Base-by-base conservation (phyloP, 257 asterid genomes). In the Ophiorrhiza pumila region DNA sequence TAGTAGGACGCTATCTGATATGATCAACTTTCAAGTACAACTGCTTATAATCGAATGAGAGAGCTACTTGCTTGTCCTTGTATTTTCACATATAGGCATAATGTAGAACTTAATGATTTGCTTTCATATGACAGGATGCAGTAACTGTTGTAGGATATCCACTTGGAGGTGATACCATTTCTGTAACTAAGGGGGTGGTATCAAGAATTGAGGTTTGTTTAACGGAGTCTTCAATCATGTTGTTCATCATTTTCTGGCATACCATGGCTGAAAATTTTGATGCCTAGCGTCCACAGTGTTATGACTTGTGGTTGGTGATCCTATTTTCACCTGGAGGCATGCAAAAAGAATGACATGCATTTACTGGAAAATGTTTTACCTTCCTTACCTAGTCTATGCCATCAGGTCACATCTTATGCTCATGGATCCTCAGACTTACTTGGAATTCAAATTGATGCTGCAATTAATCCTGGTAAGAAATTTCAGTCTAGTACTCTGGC, bases 401-500 rank as follows among this genome's bases (percentile, higher is more conserved):
- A 77, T 78, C 87, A 93, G 98, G 98, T 93, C 55, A 93, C 98
- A 73, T 88, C 98, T 71, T 93, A 93, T 87, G 96, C 96, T 77
- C 97, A 91, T 80, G 98, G 97, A 77, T 91, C 96, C 77, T 89
- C 97, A 22, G 97, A 93, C 82, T 83, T 93, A 65, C 91, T 93
- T 78, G 98, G 97, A 63, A 94, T 94, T 86, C 98, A 94, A 87
- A 94, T 94, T 84, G 98, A 94, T 83, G 97, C 98, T 17, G 98
- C 98, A 66, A 89, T 94, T 82, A 94, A 94, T 86, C 97, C 97
- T 77, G 98, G 97, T 90, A 77, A 74, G 83, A 60, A 67, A 65
- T 53, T 45, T 68, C 66, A 65, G 71, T 58, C 14, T 68, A 72
- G 50, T 68, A 58, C 7, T 25, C 10, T 49, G 41, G 42, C 20